Percentiles rank a stretch among this genome's conserved stretches.
Evolutionary conservation across 2,329 filamentous ascomycete species (phyloP).

Genomic region (Colletotrichum godetiae): DNA sequence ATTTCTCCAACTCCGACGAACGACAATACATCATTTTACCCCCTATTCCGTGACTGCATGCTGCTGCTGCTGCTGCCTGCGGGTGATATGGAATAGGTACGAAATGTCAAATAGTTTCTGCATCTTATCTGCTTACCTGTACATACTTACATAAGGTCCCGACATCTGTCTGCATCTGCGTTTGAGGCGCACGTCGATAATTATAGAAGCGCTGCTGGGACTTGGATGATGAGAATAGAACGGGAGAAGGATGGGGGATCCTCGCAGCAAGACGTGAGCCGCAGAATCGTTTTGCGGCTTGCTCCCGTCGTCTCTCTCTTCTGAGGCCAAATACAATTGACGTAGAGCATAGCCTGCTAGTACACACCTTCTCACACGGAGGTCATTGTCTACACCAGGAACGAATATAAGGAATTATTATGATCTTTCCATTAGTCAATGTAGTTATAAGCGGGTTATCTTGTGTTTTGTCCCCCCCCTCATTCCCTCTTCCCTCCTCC

Average conservation of each 20-base stretch:
- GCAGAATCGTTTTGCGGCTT: too few relatives aligned
- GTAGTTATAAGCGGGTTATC: not conserved
- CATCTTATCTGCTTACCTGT: too few relatives aligned
- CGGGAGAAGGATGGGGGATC: not conserved
- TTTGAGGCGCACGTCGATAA: not conserved
- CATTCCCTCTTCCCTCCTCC: not conserved
- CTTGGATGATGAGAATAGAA: too few relatives aligned
- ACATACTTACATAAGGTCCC: too few relatives aligned
- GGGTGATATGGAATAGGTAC: not conserved
- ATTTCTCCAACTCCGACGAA: slow-evolving; percentile 10
- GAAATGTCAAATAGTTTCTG: not conserved
- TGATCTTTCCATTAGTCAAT: slow-evolving; percentile 8
- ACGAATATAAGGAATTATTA: not conserved
- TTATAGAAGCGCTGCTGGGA: not conserved
- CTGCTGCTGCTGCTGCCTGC: not conserved
- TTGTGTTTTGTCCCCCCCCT: not conserved
- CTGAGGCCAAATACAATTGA: too few relatives aligned
- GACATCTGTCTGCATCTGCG: not conserved
- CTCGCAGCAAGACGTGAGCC: too few relatives aligned
- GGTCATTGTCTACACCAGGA: not conserved
- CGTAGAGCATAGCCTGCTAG: too few relatives aligned
- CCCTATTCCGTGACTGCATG: not conserved
- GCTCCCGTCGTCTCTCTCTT: too few relatives aligned
- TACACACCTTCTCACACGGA: too few relatives aligned
- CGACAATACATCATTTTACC: not conserved